Base-by-base conservation (phyloP, 139 green algal species). In the Coelastrella sp. region DNA sequence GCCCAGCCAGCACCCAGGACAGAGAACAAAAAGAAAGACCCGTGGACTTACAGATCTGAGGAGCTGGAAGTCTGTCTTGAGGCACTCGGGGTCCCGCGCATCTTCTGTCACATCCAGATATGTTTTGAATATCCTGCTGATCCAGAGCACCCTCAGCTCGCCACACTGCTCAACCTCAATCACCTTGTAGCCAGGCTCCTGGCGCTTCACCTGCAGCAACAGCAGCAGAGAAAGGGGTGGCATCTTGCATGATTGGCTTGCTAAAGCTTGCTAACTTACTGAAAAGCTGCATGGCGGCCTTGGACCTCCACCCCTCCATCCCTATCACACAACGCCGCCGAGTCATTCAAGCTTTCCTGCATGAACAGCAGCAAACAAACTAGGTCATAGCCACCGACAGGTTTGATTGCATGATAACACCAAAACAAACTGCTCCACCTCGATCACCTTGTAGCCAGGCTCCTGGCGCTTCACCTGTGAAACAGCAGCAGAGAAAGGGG, bases 361-460 rank as follows among this genome's bases (percentile, higher is more conserved):
- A 47, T 0, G 32, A 47, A 47, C 32, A 47, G 32, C 32, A 47
- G 32, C 32, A 2, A 47, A 47, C 32, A 47, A 47, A 1, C 32
- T 47, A 47, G 32, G 32, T 47, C 32, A 47, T 47, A 47, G 32
- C 32, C 32, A 47, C 32, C 1, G 32, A 47, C 32, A 47, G 32
- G 32, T 47, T 47, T 47, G 32, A 47, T 47, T 47, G 32, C 32
- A 47, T 47, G 32, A 47, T 47, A 47, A 47, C 32, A 47, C 32
- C 14, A 94, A 59, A n/a, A n/a, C n/a, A n/a, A 87, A 84, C 73
- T 94, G 92, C 87, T 94, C 92, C 64, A 94, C 92, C 83, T 93
- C 65, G n/a, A 80, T n/a, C 2, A 76, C 47, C 73, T 90, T 90
- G 56, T 74, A 64, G 3, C 73, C 73, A n/a, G 85, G 85, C 20